These are phyloP conservation scores for Colletotrichum endophyticum DNA, from an alignment of 2,329 filamentous ascomycete species.

Conservation along the genomic window DNA sequence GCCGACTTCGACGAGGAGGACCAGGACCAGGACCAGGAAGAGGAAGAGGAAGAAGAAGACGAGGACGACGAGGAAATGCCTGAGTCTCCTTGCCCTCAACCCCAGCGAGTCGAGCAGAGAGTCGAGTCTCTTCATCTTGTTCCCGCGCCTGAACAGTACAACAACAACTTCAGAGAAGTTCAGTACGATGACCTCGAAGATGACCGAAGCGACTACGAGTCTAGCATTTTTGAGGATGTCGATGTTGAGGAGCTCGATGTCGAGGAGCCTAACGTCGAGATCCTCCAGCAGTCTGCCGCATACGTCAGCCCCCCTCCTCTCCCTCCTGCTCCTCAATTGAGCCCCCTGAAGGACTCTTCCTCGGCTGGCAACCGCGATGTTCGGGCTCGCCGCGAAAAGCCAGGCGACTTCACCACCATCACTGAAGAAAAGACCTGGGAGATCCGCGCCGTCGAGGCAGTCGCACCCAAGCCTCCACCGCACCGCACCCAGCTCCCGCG, in stretches of 20 bases:
- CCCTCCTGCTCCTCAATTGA: conserved; percentile 51
- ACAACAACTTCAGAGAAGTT: background rate
- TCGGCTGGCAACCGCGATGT: conserved; percentile 45
- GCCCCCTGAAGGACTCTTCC: conserved; percentile 51
- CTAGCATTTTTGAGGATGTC: conserved; percentile 51
- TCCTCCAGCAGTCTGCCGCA: conserved; percentile 48
- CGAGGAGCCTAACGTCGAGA: conserved; percentile 49
- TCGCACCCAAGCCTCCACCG: conserved; percentile 34
- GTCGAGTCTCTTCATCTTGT: conserved; percentile 45
- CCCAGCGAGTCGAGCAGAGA: conserved; percentile 32
- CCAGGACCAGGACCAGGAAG: conserved; percentile 17
- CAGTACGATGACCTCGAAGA: conserved; percentile 26
- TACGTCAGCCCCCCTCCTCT: conserved; percentile 51
- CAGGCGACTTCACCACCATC: conserved; percentile 49
- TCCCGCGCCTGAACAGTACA: conserved; percentile 31
- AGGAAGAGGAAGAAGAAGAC: conserved; percentile 18
- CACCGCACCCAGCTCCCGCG: conserved; percentile 33
- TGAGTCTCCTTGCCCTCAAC: conserved; percentile 29
- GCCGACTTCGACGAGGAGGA: conserved; percentile 51
- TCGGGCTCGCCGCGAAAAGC: conserved; percentile 28
- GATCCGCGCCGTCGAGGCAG: conserved; percentile 31
- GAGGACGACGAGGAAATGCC: conserved; percentile 14
- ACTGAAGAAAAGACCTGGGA: conserved; percentile 54
- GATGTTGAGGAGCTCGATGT: conserved; percentile 43
- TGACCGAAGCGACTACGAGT: conserved; percentile 40